phyloP scores from a whole-genome alignment of 768 basidiomycete genomes.

The Kwoniella shandongensis region DNA sequence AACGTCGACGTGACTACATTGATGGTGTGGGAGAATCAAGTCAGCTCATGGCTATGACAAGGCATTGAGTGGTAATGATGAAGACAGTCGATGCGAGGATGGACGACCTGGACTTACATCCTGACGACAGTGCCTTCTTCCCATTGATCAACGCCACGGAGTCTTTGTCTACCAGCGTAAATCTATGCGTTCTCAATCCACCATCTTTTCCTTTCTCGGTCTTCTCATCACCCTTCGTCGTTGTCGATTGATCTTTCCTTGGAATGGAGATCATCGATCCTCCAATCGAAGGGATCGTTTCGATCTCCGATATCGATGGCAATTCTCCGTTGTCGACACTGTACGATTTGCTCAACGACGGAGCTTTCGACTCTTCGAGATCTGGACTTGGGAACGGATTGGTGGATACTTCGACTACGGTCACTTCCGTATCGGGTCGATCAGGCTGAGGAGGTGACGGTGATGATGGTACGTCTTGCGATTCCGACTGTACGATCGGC shows the following conservation, averaged over 20 bases:
- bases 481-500: not conserved
- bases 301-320: slow-evolving; percentile 9
- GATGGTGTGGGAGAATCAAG: not conserved
- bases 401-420: too few species aligned
- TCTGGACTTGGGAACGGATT: not conserved
- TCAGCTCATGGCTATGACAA: too few species aligned
- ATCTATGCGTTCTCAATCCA: slow-evolving; percentile 38
- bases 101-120: too few species aligned
- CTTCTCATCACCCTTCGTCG: not conserved
- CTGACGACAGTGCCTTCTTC: slow-evolving; percentile 38
- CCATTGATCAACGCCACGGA: slow-evolving; percentile 28
- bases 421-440: too few species aligned
- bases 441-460: too few species aligned
- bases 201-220: slow-evolving; percentile 9
- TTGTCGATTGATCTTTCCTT: slow-evolving; percentile 17
- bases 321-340: not conserved
- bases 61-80: too few species aligned
- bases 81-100: too few species aligned
- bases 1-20: slow-evolving; percentile 40
- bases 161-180: slow-evolving; percentile 43
- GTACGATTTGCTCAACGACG: too few species aligned
- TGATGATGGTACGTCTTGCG: not conserved
- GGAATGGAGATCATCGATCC: slow-evolving; percentile 11
- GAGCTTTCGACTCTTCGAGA: not conserved
- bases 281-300: slow-evolving; percentile 16